Base-by-base conservation (phyloP, 306 rosid species). In the Castanea mollissima region DNA sequence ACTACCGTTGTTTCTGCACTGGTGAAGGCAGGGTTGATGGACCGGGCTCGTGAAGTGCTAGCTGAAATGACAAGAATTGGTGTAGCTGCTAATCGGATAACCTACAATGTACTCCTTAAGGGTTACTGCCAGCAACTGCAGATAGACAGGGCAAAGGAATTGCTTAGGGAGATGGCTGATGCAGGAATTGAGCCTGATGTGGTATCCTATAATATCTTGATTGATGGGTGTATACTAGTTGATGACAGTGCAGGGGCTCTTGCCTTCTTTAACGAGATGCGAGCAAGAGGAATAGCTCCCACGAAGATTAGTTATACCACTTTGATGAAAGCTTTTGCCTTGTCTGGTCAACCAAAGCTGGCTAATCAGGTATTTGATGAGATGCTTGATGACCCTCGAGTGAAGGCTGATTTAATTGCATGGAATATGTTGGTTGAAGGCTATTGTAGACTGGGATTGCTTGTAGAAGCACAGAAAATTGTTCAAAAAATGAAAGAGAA, bases 381-480 rank as follows among this genome's bases (percentile, higher is more conserved):
- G 81, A 95, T 95, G 99, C 83, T 85, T 23, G 79, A 83, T 34
- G 98, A 95, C 72, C 87, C 91, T 57, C 88, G 95, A 5, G 96
- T 92, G 82, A 95, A 88, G 86, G 96, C 71, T 34, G 99, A 95
- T 88, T 68, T 87, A 35, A 78, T 95, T 4, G 97, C 98, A 1
- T 92, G 99, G 99, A 95, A 95, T 74, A 90, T 95, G 97, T 80
- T 95, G 95, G 90, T 95, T 41, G 97, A 95, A 90, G 99, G 92
- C 55, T 95, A 92, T 82, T 90, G 98, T 74, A 90, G 89, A 82
- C 67, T 95, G 73, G 98, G 99, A n/a, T 76, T 90, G 79, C 68
- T 92, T 35, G 98, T 87, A 80, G 98, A 89, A 80, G 93, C 92
- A 44, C 92, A 92, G 92, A 91, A 86, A 78, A 75, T 91, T 71